Evolutionary conservation across 78 protist genomes (phyloP), one percentile per base, ranked within the genome.

Genomic region (Dictyostelium firmibasis): DNA sequence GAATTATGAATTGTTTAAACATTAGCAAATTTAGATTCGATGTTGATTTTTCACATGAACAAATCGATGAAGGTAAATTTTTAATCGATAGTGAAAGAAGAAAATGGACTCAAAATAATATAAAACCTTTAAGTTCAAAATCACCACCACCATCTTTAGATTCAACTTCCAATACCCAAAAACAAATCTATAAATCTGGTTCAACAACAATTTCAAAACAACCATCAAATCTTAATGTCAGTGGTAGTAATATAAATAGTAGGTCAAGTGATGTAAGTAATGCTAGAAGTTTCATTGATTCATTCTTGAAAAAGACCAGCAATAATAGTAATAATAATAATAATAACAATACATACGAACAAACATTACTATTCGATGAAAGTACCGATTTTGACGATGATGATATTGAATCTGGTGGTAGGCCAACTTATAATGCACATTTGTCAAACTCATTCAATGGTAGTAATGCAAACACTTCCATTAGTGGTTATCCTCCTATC

Each of bases 1-100:
- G 94, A 69, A 50, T 86, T 69, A 70, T 87, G 84, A 82, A 47
- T 36, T 60, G 82, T 38, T n/a, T 86, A 4, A 84, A 86, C 27
- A 83, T 88, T 50, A 25, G n/a, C 2, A 81, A 69, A 57, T 94
- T 94, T 67, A 79, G 83, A 74, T 92, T 92, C 44, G 96, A 92
- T 27, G 23, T 4, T 3, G 94, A 89, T 44, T 89, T 89, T 47
- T 53, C 86, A 36, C 94, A 89, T 23, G 94, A 89, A 14, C 75
- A 81, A 20, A 89, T 89, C 2, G 94, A 89, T 69, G 94, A 89
- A 81, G 94, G 94, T 67, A 89, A 89, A 67, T 57, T 35, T 33
- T 11, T 82, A 27, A 25, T 82, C 7, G 86, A 82, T 57, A 31
- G 20, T 27, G 86, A 82, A 60, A 25, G 86, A 35, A 50, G 86